Evolutionary conservation across 306 rosid genomes (phyloP).

Genomic region (Medicago truncatula): DNA sequence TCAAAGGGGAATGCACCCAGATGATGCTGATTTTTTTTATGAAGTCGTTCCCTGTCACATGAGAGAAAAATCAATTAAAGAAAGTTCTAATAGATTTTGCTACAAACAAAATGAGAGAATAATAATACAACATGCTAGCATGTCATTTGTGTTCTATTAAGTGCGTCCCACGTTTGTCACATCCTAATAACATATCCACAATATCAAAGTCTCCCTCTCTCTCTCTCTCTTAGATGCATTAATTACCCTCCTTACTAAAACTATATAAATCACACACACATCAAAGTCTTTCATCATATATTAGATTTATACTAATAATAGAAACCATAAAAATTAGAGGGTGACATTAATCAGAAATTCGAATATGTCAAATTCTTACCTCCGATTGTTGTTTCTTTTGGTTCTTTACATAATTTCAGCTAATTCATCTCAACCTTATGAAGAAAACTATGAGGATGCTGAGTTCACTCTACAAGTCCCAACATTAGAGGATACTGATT

Average conservation of each 20-base stretch:
- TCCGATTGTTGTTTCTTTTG: slow-evolving; percentile 45
- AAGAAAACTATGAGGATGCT: slow-evolving; percentile 1
- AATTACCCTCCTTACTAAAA: not conserved
- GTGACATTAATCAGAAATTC: not conserved
- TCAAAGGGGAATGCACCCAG: not conserved
- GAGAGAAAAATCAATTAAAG: not conserved
- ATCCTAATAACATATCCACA: slow-evolving; percentile 29
- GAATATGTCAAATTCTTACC: slow-evolving; percentile 39
- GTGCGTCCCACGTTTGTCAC: slow-evolving; percentile 52
- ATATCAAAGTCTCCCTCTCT: slow-evolving; percentile 36
- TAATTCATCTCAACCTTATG: slow-evolving; percentile 30
- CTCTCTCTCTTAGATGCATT: slow-evolving; percentile 1
- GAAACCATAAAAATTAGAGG: slow-evolving; percentile 1
- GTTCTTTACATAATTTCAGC: slow-evolving; percentile 43
- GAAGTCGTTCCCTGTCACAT: not conserved
- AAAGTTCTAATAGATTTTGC: slow-evolving; percentile 13
- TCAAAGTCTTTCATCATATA: not conserved
- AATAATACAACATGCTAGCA: slow-evolving; percentile 44
- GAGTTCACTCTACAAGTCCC: slow-evolving; percentile 52
- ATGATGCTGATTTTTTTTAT: not conserved
- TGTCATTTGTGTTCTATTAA: slow-evolving; percentile 38
- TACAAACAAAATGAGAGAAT: not conserved
- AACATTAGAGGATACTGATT: slow-evolving; percentile 45
- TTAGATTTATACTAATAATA: not conserved
- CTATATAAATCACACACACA: slow-evolving; percentile 14